Evolutionary conservation across 129 eudicot genomes (phyloP).

Genomic region (Escallonia herrerae): DNA sequence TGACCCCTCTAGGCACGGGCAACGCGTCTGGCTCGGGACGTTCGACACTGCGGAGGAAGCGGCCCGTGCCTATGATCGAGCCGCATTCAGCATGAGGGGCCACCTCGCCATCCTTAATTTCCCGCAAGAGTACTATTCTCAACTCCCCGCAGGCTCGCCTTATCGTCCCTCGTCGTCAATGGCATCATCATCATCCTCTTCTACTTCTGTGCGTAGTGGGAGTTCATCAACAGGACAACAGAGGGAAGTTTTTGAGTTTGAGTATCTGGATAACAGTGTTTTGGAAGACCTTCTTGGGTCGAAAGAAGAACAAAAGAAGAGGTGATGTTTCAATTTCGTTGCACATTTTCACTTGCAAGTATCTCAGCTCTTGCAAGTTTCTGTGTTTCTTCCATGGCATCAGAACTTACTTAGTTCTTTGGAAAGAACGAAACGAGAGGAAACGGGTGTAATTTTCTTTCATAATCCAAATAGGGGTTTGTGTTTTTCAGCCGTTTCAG

Average conservation of each 20-base stretch:
- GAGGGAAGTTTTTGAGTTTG: slow-evolving; percentile 53
- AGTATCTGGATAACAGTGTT: slow-evolving; percentile 62
- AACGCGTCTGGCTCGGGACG: slow-evolving; percentile 81
- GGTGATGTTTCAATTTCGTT: neutral
- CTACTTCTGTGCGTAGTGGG: slow-evolving; percentile 5
- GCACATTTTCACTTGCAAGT: too few species aligned
- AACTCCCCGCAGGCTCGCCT: slow-evolving; percentile 38
- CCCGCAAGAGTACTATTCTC: slow-evolving; percentile 63
- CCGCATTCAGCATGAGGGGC: slow-evolving; percentile 65
- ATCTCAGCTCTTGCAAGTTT: too few species aligned
- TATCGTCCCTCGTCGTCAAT: slow-evolving; percentile 21
- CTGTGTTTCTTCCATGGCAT: too few species aligned
- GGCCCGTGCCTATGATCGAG: slow-evolving; percentile 72
- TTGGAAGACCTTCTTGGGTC: slow-evolving; percentile 72
- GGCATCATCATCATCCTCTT: slow-evolving; percentile 9
- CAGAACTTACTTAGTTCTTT: too few species aligned
- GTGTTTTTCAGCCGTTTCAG: too few species aligned
- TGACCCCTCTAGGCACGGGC: slow-evolving; percentile 69
- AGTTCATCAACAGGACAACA: slow-evolving; percentile 28
- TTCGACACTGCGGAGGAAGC: slow-evolving; percentile 79
- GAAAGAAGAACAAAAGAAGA: slow-evolving; percentile 29
- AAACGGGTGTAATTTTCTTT: too few species aligned
- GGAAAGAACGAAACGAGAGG: too few species aligned
- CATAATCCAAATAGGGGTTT: too few species aligned
- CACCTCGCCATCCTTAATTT: slow-evolving; percentile 80